These are phyloP conservation scores for Epichloe sibirici DNA, from an alignment of 2,329 filamentous ascomycete species.

Conservation along the genomic window DNA sequence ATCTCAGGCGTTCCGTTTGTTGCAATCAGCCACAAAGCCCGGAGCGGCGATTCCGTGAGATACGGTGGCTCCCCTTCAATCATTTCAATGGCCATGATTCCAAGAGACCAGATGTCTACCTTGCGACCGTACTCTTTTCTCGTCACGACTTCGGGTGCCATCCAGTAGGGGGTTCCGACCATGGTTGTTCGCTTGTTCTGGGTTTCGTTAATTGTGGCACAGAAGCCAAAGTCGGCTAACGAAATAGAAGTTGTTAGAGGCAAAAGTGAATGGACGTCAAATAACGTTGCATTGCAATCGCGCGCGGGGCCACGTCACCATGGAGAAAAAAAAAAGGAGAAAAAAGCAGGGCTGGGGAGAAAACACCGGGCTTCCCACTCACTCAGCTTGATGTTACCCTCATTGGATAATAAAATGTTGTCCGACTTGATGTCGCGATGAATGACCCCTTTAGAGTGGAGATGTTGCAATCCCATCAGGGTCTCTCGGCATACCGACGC, in stretches of 20 bases:
- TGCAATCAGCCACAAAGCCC: slow-evolving; percentile 89
- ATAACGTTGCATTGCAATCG: not conserved
- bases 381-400: slow-evolving; percentile 97
- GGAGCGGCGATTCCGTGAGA: slow-evolving; percentile 83
- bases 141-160: slow-evolving; percentile 96
- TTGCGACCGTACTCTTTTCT: slow-evolving; percentile 96
- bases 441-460: slow-evolving; percentile 96
- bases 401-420: slow-evolving; percentile 86
- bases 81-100: slow-evolving; percentile 99
- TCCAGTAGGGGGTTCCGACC: slow-evolving; percentile 99
- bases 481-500: slow-evolving; percentile 92
- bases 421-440: slow-evolving; percentile 99
- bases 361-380: slow-evolving; percentile 24
- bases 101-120: slow-evolving; percentile 96
- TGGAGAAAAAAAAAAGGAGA: not conserved
- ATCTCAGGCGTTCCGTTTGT: slow-evolving; percentile 92
- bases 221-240: slow-evolving; percentile 92
- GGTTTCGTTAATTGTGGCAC: slow-evolving; percentile 92
- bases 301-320: too few species aligned
- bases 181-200: slow-evolving; percentile 97
- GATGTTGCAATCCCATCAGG: slow-evolving; percentile 78
- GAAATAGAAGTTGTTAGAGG: slow-evolving; percentile 12
- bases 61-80: slow-evolving; percentile 98
- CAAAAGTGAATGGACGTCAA: not conserved
- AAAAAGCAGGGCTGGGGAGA: not conserved